Evolutionary conservation across 108 stramenopile genomes (phyloP).

Genomic region (Nitzschia sp.): DNA sequence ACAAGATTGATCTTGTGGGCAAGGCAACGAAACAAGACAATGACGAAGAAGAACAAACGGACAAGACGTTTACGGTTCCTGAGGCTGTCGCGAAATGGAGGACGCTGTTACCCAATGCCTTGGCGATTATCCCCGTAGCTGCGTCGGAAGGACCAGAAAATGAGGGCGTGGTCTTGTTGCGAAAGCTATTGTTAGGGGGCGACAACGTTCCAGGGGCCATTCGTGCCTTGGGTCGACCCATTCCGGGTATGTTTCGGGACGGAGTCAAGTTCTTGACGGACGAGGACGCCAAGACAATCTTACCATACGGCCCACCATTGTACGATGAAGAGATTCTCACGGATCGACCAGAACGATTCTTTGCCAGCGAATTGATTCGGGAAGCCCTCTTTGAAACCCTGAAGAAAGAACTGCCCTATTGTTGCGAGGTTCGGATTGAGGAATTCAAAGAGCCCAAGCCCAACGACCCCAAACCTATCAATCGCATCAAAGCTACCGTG

Average conservation of each 20-base stretch:
- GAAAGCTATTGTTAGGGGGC: slow-evolving; percentile 61
- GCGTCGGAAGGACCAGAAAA: slow-evolving; percentile 59
- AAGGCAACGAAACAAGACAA: slow-evolving; percentile 32
- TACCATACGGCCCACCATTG: slow-evolving; percentile 72
- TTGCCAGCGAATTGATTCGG: slow-evolving; percentile 86
- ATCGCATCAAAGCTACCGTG: slow-evolving; percentile 78
- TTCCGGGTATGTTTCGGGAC: slow-evolving; percentile 74
- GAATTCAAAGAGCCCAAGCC: slow-evolving; percentile 83
- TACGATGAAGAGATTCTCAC: slow-evolving; percentile 78
- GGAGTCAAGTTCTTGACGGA: slow-evolving; percentile 49
- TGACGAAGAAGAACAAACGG: slow-evolving; percentile 21
- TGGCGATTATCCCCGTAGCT: slow-evolving; percentile 74
- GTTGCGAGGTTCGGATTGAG: slow-evolving; percentile 88
- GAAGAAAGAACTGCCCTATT: slow-evolving; percentile 93
- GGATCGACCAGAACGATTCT: slow-evolving; percentile 86
- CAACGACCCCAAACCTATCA: slow-evolving; percentile 37
- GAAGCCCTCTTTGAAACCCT: slow-evolving; percentile 78
- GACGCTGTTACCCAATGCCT: slow-evolving; percentile 64
- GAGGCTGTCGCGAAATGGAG: slow-evolving; percentile 81
- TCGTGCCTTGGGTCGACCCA: slow-evolving; percentile 76
- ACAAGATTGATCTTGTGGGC: slow-evolving; percentile 84
- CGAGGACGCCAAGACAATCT: slow-evolving; percentile 48
- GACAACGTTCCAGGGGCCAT: slow-evolving; percentile 65
- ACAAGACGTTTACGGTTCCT: slow-evolving; percentile 50
- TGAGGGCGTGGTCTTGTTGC: slow-evolving; percentile 60